Base-by-base conservation (phyloP, 176 grass and related monocot species). In the Aegilops tauschii region DNA sequence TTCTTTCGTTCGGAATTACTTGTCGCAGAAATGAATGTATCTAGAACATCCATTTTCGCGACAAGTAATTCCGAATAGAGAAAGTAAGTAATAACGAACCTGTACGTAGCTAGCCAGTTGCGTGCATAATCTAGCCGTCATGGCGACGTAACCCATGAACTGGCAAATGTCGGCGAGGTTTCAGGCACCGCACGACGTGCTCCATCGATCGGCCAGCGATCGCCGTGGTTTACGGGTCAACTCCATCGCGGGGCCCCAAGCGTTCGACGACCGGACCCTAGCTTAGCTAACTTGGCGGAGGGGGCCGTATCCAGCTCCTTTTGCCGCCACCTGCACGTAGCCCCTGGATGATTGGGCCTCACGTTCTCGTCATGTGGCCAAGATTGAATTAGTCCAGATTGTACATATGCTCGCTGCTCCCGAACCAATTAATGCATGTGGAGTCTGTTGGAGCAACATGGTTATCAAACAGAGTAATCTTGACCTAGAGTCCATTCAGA, bases 321-420 rank as follows among this genome's bases (percentile, higher is more conserved):
- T 11, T 37, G 30, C 76, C 52, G 32, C 2, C 72, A 18, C 42
- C 6, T 45, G 71, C 40, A 47, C 40, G 40, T 74, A 23, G 69
- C 13, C 0, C 1, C 40, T 47, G 5, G 2, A 37, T 81, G 68
- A 87, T 87, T 76, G 18, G 6, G 69, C 30, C 5, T 82, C 78
- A 82, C 85, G 78, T 87, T 75, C 30, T 45, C 44, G 62, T 13
- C 79, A 52, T 81, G 78, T 81, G 79, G 79, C 29, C 79, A 34
- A 2, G 29, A 36, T 34, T 59, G 63, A 65, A 64, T 5, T 64
- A 14, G 27, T 65, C 63, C 27, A 64, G 23, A 28, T 64, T n/a
- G 2, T 63, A 64, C 11, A 27, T 65, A 29, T 34, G 65, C 31
- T 35, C 17, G 13, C 9, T 68, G 20, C 58, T 78, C 54, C 34